Evolutionary conservation across 257 asterid species (phyloP).

Genomic region (Thymus mandschuricus): DNA sequence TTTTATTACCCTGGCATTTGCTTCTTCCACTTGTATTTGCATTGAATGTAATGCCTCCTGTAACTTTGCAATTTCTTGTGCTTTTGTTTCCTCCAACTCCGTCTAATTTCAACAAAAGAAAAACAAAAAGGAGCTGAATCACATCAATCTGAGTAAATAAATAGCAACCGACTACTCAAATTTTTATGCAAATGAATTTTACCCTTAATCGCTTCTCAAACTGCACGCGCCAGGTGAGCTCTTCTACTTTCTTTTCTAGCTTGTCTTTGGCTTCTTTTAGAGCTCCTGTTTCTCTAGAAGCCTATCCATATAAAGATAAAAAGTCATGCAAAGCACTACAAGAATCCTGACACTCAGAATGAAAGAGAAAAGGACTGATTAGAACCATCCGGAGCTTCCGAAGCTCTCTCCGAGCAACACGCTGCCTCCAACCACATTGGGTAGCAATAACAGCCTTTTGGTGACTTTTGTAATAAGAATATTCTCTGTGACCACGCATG

Average conservation of each 20-base stretch:
- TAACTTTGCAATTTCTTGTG: conserved; percentile 79
- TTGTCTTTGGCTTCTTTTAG: conserved; percentile 95
- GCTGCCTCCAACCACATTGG: conserved; percentile 95
- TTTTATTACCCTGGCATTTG: conserved; percentile 77
- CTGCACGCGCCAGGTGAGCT: conserved; percentile 98
- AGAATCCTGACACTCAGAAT: conserved; percentile 20
- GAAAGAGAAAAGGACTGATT: conserved; percentile 27
- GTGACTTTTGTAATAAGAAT: conserved; percentile 71
- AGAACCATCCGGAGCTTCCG: conserved; percentile 86
- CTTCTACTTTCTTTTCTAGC: conserved; percentile 99
- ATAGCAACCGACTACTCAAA: conserved; percentile 22
- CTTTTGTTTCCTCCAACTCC: conserved; percentile 93
- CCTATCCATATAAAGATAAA: conserved; percentile 50
- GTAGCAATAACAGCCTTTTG: conserved; percentile 81
- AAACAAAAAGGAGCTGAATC: conserved; percentile 32
- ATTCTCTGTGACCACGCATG: conserved; percentile 67
- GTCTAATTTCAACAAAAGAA: conserved; percentile 60
- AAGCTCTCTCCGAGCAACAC: conserved; percentile 93
- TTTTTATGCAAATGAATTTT: conserved; percentile 23
- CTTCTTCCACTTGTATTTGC: conserved; percentile 88
- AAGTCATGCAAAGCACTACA: conserved; percentile 27
- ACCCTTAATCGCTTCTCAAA: conserved; percentile 96
- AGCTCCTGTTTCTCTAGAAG: conserved; percentile 97
- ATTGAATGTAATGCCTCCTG: conserved; percentile 80
- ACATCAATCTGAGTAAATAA: conserved; percentile 29